Percentiles rank a stretch among this genome's conserved stretches.
These are phyloP conservation scores for Aureobasidium uvarum DNA, from an alignment of 2,329 filamentous ascomycete species.

Conservation along the genomic window DNA sequence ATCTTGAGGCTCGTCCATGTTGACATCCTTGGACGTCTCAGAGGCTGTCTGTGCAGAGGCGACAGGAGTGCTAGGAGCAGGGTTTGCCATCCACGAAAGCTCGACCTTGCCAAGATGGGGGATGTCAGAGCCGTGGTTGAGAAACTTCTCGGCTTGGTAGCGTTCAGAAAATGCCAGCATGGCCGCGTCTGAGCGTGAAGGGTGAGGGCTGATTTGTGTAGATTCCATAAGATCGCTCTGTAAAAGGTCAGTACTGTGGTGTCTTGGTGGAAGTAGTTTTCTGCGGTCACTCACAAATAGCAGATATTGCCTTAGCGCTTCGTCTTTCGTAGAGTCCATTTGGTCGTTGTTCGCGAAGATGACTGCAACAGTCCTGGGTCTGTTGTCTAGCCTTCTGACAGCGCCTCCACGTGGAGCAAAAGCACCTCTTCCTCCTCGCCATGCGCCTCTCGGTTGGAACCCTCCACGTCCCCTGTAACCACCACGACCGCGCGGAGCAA, in stretches of 20 bases:
- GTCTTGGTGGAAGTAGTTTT: background rate
- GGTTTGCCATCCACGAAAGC: conserved; percentile 60
- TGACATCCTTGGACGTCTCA: conserved; percentile 23
- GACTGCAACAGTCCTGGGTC: conserved; percentile 66
- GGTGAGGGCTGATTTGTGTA: conserved; percentile 42
- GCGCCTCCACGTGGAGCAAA: conserved; percentile 47
- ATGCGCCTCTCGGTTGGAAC: conserved; percentile 44
- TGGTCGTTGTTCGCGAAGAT: conserved; percentile 54
- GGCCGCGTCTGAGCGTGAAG: conserved; percentile 40
- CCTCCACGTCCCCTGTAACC: conserved; percentile 46
- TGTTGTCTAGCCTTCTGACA: conserved; percentile 68
- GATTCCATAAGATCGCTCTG: conserved; percentile 37
- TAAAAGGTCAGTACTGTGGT: conserved; percentile 22
- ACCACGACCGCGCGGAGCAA: conserved; percentile 43
- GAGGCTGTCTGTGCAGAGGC: conserved; percentile 28
- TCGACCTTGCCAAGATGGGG: conserved; percentile 65
- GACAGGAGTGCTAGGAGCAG: conserved; percentile 31
- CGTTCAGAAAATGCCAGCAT: conserved; percentile 47
- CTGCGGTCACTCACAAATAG: conserved; percentile 42
- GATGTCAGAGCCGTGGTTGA: conserved; percentile 46
- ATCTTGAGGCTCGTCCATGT: conserved; percentile 26
- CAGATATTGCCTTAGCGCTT: conserved; percentile 68
- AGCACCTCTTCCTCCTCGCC: conserved; percentile 50
- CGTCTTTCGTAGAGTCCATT: conserved; percentile 64
- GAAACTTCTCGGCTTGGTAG: conserved; percentile 62